Evolutionary conservation across 2,329 filamentous ascomycete species (phyloP), one percentile per base, ranked within the genome.

Genomic region (Grosmannia serpens): DNA sequence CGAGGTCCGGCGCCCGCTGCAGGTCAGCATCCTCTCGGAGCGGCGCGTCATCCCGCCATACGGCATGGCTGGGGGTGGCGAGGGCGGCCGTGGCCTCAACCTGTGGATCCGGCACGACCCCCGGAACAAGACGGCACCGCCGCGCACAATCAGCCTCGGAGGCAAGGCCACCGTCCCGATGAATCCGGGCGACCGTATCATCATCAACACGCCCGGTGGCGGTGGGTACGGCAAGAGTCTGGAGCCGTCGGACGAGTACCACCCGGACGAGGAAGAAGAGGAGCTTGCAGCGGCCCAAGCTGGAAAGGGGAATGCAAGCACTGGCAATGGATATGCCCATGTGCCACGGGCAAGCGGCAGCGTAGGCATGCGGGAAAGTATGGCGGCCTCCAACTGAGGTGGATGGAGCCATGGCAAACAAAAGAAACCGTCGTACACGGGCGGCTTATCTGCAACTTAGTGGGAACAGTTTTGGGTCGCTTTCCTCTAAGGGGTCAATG

Each of bases 141-240:
- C 54, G 22, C 57, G 60, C n/a, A 22, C 15, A 53, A 78, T 84
- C 61, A 83, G 81, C 61, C 65, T 84, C 22, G 81, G 81, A 0
- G 80, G 76, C 4, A 85, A 85, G 70, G 83, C 83, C 58, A 83
- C 80, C 1, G 80, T 80, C 2, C 71, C 70, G 17, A 81, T 85
- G 75, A 71, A 76, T 61, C 70, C 76, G 1, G 83, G 83, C 0
- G 82, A 86, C 67, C 71, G 81, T 11, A 82, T 85, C 58, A 80
- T 85, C 47, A 73, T 86, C 6, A 74, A 75, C 61, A 85, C 82
- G 10, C 83, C 83, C 17, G 83, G 83, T 33, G 83, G 83, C 51
- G 83, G 83, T 51, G 83, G 78, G 0, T 86, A 81, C 80, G 82
- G 81, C 53, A 58, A 56, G 46, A n/a, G 55, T 38, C 47, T 56